A percentile compares a stretch with the other conserved stretches of the same genome.
phyloP scores from a whole-genome alignment of 1,284 basidiomycete genomes.

The Pyrrhoderma lamaoense region DNA sequence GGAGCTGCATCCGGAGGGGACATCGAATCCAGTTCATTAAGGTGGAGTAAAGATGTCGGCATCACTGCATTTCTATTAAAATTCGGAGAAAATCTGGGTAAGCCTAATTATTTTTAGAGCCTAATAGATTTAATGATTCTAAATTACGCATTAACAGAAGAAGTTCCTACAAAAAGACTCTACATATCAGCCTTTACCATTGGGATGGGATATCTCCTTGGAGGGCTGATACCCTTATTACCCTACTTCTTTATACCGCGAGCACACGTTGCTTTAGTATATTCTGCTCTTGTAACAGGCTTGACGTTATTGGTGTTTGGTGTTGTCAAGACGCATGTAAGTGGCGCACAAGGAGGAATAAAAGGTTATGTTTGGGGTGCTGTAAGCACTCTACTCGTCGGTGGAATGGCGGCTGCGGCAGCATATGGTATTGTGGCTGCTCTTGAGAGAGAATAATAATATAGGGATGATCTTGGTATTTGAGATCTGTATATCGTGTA shows the following conservation, averaged over 20 bases:
- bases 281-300: slow-evolving; percentile 73
- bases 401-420: slow-evolving; percentile 83
- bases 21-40: slow-evolving; percentile 43
- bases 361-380: slow-evolving; percentile 78
- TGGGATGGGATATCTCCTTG: slow-evolving; percentile 79
- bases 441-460: slow-evolving; percentile 47
- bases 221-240: slow-evolving; percentile 81
- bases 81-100: slow-evolving; percentile 84
- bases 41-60: slow-evolving; percentile 69
- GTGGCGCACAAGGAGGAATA: slow-evolving; percentile 65
- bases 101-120: slow-evolving; percentile 25
- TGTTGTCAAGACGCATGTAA: slow-evolving; percentile 82
- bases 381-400: slow-evolving; percentile 82
- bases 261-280: slow-evolving; percentile 63
- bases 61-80: slow-evolving; percentile 88
- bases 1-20: slow-evolving; percentile 29
- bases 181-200: slow-evolving; percentile 92
- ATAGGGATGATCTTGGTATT: too few relatives aligned
- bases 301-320: slow-evolving; percentile 86
- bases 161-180: slow-evolving; percentile 58
- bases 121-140: neutral
- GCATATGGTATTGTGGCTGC: slow-evolving; percentile 81
- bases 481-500: too few relatives aligned
- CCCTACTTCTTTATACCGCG: slow-evolving; percentile 83
- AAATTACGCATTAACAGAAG: slow-evolving; percentile 47